Percentiles rank a stretch among this genome's conserved stretches.
Evolutionary conservation across 345 rosid genomes (phyloP).

Genomic region (Chamaenerion angustifolium): DNA sequence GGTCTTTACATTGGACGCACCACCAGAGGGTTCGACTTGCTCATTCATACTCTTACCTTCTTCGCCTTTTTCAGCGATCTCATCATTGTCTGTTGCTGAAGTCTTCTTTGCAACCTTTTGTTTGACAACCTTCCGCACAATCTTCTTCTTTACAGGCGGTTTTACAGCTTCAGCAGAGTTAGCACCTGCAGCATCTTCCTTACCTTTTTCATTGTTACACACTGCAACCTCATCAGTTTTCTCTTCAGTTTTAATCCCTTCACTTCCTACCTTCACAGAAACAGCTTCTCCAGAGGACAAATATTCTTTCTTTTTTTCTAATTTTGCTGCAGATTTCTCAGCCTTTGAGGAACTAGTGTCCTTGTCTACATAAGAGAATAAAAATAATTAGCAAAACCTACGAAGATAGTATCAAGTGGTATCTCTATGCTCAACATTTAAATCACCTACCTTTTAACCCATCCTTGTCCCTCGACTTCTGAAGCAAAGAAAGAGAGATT

Average conservation of each 20-base stretch:
- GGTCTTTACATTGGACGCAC: constrained; percentile 29
- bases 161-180: constrained; percentile 27
- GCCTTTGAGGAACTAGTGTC: constrained; percentile 25
- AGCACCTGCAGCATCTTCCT: constrained; percentile 24
- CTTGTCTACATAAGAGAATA: constrained; percentile 13
- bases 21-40: constrained; percentile 27
- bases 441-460: constrained; percentile 36
- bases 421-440: neutral
- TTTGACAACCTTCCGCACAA: constrained; percentile 68
- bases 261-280: constrained; percentile 22
- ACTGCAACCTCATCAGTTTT: constrained; percentile 16
- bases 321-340: constrained; percentile 16
- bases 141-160: constrained; percentile 54
- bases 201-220: constrained; percentile 25
- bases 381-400: constrained; percentile 1
- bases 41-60: constrained; percentile 25
- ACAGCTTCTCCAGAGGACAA: constrained; percentile 16
- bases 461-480: constrained; percentile 43
- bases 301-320: constrained; percentile 24
- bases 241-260: constrained; percentile 23
- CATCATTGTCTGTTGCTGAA: constrained; percentile 19
- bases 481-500: constrained; percentile 11
- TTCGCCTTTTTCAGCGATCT: constrained; percentile 24
- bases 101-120: constrained; percentile 36
- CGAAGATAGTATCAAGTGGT: neutral